Evolutionary conservation across 192 early-diverging fungal genomes (phyloP), one percentile per base, ranked within the genome.

Genomic region (Rhizoclosmatium sp.): DNA sequence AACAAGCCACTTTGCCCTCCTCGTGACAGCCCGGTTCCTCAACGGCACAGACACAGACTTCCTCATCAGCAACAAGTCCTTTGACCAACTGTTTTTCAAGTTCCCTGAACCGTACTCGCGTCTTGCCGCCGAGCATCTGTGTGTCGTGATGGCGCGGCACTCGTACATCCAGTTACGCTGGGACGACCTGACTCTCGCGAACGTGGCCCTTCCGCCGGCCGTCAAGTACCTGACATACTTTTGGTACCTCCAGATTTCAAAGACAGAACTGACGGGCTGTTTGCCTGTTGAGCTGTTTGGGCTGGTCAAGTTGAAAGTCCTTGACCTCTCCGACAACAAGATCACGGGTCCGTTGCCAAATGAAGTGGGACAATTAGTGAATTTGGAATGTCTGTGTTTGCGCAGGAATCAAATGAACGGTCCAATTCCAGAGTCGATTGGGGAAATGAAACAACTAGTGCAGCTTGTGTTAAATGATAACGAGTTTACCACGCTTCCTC

Each of bases 371-470:
- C n/a, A 42, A 12, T 56, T 71, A 14, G 31, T 39, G 51, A 71
- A 71, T 71, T 39, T 71, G 39, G 39, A 47, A 16, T 41, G 5
- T 14, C 39, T 71, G 9, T 21, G 14, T 49, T n/a, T 71, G 12
- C 7, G 48, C n/a, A 41, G 39, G 51, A 71, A 71, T 56, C 14
- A 39, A 4, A 10, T 71, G 47, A n/a, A 71, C 10, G 69, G 69
- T 4, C 5, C n/a, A 54, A 71, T 71, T 56, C 47, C 42, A 58
- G 14, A 41, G 21, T 39, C 16, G 54, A 12, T 71, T 14, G 51
- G 69, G 21, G 4, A 4, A 19, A 1, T 71, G 60, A 40, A 7
- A 7, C 19, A 23, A 7, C 39, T 62, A 40, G 60, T 62, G 60
- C 10, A 62, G 39, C 5, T 62, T 19, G 7, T 31, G 4, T 62